Evolutionary conservation across 768 basidiomycete genomes (phyloP).

Genomic region (Coprinopsis cinerea): DNA sequence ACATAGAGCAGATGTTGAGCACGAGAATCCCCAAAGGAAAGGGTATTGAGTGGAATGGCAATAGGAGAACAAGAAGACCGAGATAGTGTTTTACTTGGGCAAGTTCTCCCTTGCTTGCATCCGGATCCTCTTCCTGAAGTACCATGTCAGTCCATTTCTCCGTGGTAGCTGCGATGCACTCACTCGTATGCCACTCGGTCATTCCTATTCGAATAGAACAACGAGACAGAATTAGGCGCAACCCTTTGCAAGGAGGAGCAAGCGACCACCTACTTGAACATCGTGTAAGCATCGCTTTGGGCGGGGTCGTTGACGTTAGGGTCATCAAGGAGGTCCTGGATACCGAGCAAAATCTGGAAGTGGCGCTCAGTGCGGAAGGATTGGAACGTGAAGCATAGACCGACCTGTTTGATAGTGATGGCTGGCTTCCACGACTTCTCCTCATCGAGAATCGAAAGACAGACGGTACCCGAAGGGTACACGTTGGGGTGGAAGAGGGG

Average conservation of each 20-base stretch:
- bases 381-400: slow-evolving; percentile 9
- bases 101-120: slow-evolving; percentile 87
- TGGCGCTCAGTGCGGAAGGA: slow-evolving; percentile 4
- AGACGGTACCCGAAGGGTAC: slow-evolving; percentile 97
- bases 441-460: slow-evolving; percentile 95
- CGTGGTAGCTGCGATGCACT: slow-evolving; percentile 24
- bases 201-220: slow-evolving; percentile 55
- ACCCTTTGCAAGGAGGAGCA: background rate
- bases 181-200: slow-evolving; percentile 92
- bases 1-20: background rate
- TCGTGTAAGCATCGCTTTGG: slow-evolving; percentile 96
- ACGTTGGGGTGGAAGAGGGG: slow-evolving; percentile 98
- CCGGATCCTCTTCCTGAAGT: slow-evolving; percentile 66
- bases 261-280: slow-evolving; percentile 79
- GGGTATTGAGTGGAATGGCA: background rate
- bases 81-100: slow-evolving; percentile 58
- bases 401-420: slow-evolving; percentile 96
- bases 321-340: slow-evolving; percentile 92
- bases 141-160: too few relatives aligned
- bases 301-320: slow-evolving; percentile 98
- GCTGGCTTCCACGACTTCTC: slow-evolving; percentile 99
- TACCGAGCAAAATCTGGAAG: slow-evolving; percentile 83
- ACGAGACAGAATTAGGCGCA: slow-evolving; percentile 1
- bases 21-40: background rate
- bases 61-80: background rate